Evolutionary conservation across 1,284 basidiomycete genomes (phyloP), one percentile per base, ranked within the genome.

Genomic region (Pholiota adiposa): DNA sequence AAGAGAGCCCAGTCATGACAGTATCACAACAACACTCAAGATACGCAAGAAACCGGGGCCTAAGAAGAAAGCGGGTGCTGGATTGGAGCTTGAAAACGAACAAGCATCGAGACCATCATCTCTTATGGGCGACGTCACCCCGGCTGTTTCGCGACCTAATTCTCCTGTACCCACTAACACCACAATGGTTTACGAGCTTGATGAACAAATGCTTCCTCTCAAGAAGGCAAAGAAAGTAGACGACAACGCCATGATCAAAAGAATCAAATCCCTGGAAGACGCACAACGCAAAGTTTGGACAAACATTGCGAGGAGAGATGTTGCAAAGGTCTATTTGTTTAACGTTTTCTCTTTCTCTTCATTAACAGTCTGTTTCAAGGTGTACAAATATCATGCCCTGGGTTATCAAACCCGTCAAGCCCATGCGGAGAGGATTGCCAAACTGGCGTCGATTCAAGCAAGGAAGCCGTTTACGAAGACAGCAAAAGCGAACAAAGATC

Each of bases 231-330:
- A 89, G 72, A 90, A 87, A 70, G 78, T 91, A 4, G 91, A 92
- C 58, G 89, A 90, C 53, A 76, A 73, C 54, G 79, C 84, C 2
- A 89, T 90, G 83, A 71, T 83, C 21, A 92, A 92, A 70, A 84
- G 91, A 33, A 79, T 93, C 54, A 88, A 86, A 70, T 81, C 84
- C 2, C 70, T 96, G 38, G 93, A 96, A 70, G 93, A 96, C 67
- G 80, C 92, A 1, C 93, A 95, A 75, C 83, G 85, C 62, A 92
- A 93, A 73, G 90, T 93, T 8, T 96, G 94, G 94, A 87, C 87
- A 23, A 89, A 87, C 65, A 93, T 96, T 52, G 92, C 92, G 1
- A 80, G 85, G 61, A 83, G 88, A 66, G 94, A 96, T 69, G 85
- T 96, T 34, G 87, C 89, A 21, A 94, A 90, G 81, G 94, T 92